These are phyloP conservation scores for Cryptosporidium bovis DNA, from an alignment of 169 alveolate species.

Conservation along the genomic window DNA sequence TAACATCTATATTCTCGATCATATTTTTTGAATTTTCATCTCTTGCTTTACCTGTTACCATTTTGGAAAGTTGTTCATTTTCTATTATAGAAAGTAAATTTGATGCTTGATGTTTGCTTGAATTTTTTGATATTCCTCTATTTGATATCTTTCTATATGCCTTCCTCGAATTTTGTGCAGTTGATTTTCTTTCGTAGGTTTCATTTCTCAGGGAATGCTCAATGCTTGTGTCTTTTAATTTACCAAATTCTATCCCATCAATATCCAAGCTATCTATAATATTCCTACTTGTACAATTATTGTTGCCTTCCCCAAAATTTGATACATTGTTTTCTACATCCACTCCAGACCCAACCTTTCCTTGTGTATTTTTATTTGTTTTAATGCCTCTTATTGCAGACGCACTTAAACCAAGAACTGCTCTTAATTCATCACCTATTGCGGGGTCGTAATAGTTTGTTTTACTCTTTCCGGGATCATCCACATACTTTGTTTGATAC, in stretches of 20 bases:
- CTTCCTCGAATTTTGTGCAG: background rate
- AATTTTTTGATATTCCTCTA: constrained; percentile 16
- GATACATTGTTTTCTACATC: background rate
- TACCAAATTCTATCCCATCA: background rate
- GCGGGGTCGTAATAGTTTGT: background rate
- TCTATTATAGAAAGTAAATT: constrained; percentile 38
- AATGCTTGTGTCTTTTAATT: too few relatives aligned
- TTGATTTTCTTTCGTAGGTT: too few relatives aligned
- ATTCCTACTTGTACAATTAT: background rate
- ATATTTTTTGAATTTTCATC: background rate
- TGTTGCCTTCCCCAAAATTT: background rate
- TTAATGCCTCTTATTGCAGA: constrained; percentile 70
- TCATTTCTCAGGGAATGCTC: too few relatives aligned
- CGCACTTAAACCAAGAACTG: constrained; percentile 67
- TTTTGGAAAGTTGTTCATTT: constrained; percentile 5
- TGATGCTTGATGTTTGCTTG: constrained; percentile 19
- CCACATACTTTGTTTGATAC: background rate
- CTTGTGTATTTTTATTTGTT: constrained; percentile 4
- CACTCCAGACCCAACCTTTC: background rate
- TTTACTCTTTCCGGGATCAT: background rate
- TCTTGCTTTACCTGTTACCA: too few relatives aligned
- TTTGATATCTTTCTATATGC: constrained; percentile 7
- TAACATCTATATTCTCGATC: background rate
- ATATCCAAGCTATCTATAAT: background rate
- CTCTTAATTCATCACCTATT: constrained; percentile 62